phyloP scores from a whole-genome alignment of 1,284 basidiomycete genomes.

The Cryptococcus floricola region DNA sequence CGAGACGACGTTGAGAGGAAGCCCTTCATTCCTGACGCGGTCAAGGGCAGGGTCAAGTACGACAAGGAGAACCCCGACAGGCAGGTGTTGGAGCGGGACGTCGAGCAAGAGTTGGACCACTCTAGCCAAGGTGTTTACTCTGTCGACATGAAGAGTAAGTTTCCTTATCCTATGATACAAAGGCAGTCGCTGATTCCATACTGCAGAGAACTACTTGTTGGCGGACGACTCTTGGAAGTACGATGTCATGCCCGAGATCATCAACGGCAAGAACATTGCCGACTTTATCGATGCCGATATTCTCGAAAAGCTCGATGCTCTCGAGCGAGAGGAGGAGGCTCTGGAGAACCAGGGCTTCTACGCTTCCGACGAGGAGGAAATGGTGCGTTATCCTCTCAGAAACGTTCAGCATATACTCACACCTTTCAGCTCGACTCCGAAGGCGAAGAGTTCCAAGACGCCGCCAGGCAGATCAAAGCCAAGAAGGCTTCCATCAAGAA shows the following conservation, averaged over 20 bases:
- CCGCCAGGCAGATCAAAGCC: constrained; percentile 61
- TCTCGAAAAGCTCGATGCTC: constrained; percentile 88
- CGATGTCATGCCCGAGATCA: constrained; percentile 92
- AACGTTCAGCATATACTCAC: not conserved
- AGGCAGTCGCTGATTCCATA: constrained; percentile 1
- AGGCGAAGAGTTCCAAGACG: constrained; percentile 75
- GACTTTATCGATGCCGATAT: constrained; percentile 99
- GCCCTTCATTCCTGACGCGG: constrained; percentile 79
- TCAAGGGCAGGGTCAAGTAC: constrained; percentile 72
- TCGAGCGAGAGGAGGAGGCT: constrained; percentile 94
- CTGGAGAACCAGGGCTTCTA: constrained; percentile 94
- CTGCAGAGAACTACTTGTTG: constrained; percentile 81
- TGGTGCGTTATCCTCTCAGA: constrained; percentile 54
- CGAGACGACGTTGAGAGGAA: constrained; percentile 78
- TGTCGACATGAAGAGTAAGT: constrained; percentile 76
- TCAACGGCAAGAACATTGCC: constrained; percentile 97
- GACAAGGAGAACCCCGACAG: constrained; percentile 79
- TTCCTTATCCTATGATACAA: not conserved
- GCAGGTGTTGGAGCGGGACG: constrained; percentile 66
- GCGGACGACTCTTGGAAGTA: constrained; percentile 91
- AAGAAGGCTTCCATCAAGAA: constrained; percentile 66
- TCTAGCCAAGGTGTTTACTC: constrained; percentile 87
- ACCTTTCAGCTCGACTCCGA: constrained; percentile 73
- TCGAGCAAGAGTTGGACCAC: constrained; percentile 65
- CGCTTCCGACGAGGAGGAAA: constrained; percentile 74